Evolutionary conservation across 1,139 yeast genomes (phyloP).

Genomic region (Pneumocystis murina): DNA sequence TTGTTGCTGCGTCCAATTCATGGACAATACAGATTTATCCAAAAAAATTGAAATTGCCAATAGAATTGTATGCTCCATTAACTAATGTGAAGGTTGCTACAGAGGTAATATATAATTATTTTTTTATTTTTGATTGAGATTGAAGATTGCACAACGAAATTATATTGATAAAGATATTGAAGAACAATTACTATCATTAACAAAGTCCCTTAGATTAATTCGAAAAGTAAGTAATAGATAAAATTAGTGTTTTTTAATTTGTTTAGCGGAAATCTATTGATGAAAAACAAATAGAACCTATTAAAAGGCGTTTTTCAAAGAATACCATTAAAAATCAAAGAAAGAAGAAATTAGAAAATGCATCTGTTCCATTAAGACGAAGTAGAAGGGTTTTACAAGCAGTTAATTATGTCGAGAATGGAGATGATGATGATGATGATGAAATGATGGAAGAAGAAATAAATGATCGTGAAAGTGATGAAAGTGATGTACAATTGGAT

Average conservation of each 20-base stretch:
- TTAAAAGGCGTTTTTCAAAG: background rate
- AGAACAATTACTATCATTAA: background rate
- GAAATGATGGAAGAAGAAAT: background rate
- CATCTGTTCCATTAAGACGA: background rate
- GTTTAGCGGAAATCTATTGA: background rate
- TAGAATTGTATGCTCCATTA: slow-evolving; percentile 17
- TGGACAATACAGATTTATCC: slow-evolving; percentile 78
- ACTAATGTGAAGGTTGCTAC: slow-evolving; percentile 6
- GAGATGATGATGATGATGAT: background rate
- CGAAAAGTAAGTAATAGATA: background rate
- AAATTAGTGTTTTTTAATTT: background rate
- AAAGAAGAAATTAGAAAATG: background rate
- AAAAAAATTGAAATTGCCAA: slow-evolving; percentile 52
- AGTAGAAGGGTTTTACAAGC: background rate
- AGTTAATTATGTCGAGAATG: background rate
- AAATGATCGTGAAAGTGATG: background rate
- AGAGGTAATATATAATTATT: background rate
- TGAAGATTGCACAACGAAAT: background rate
- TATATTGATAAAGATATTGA: background rate
- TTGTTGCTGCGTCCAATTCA: slow-evolving; percentile 38
- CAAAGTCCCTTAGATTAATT: background rate
- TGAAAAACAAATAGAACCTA: background rate
- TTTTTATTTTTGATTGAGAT: background rate
- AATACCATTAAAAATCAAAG: background rate
- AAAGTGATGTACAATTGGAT: background rate